Conservation (phyloP, 2,329 filamentous ascomycete genomes). For the Aspergillus niger region DNA sequence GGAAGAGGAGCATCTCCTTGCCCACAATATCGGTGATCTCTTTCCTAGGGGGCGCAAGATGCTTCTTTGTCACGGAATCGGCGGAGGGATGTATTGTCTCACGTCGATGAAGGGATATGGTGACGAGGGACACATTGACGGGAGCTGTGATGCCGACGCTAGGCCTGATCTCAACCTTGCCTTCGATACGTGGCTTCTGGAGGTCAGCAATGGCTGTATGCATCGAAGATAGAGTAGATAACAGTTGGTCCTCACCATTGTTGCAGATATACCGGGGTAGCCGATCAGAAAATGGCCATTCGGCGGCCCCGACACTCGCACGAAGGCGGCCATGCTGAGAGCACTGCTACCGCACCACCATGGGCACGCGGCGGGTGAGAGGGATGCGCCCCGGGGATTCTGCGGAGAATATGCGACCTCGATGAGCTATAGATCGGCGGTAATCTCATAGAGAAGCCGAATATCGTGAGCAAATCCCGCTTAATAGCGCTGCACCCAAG, state of each 20-base stretch:
- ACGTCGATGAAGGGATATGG: slow-evolving; percentile 87
- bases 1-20: slow-evolving; percentile 90
- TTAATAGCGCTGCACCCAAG: slow-evolving; percentile 19
- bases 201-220: slow-evolving; percentile 13
- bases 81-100: slow-evolving; percentile 97
- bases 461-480: not conserved
- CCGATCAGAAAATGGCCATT: slow-evolving; percentile 97
- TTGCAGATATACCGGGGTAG: slow-evolving; percentile 97
- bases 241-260: slow-evolving; percentile 68
- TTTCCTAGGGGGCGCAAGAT: slow-evolving; percentile 83
- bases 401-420: slow-evolving; percentile 32
- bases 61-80: slow-evolving; percentile 90
- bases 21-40: slow-evolving; percentile 92
- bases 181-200: slow-evolving; percentile 86
- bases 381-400: slow-evolving; percentile 26
- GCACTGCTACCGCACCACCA: slow-evolving; percentile 43
- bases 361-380: slow-evolving; percentile 36
- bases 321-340: slow-evolving; percentile 70
- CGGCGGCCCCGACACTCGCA: slow-evolving; percentile 94
- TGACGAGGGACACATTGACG: slow-evolving; percentile 87
- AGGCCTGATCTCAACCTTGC: slow-evolving; percentile 94
- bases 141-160: slow-evolving; percentile 82
- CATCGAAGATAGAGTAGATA: not conserved
- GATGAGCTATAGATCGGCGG: slow-evolving; percentile 22
- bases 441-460: slow-evolving; percentile 30